Evolutionary conservation across 805 yeast species (phyloP).

Genomic region (Tetrapisispora pingtungensis): DNA sequence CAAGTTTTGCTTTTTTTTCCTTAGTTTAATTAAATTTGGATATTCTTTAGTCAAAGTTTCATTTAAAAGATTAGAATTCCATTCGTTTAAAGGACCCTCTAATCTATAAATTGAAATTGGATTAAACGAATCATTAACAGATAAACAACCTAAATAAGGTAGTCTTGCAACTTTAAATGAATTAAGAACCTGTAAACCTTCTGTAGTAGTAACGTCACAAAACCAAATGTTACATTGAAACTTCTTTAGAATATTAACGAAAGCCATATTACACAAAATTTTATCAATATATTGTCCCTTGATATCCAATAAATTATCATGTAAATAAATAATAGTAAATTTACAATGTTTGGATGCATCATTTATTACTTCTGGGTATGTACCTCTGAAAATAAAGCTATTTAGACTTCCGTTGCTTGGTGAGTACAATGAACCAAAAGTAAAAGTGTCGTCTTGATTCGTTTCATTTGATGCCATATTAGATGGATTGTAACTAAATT

Average conservation of each 20-base stretch:
- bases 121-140: conserved; percentile 43
- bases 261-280: conserved; percentile 42
- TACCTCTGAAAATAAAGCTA: conserved; percentile 40
- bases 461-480: background rate
- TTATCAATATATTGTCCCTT: conserved; percentile 41
- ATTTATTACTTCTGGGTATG: conserved; percentile 71
- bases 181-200: conserved; percentile 74
- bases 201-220: conserved; percentile 72
- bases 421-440: conserved; percentile 23
- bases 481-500: conserved; percentile 8
- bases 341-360: conserved; percentile 58
- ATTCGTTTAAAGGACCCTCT: conserved; percentile 17
- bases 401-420: conserved; percentile 14
- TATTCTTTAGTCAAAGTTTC: conserved; percentile 19
- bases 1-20: conserved; percentile 53
- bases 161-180: conserved; percentile 58
- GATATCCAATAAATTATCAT: conserved; percentile 62
- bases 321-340: conserved; percentile 64
- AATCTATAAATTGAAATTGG: conserved; percentile 25
- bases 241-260: conserved; percentile 38
- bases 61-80: conserved; percentile 13
- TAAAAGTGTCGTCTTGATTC: conserved; percentile 5
- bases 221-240: conserved; percentile 71
- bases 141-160: conserved; percentile 75
- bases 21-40: conserved; percentile 39